phyloP scores from a whole-genome alignment of 2,329 filamentous ascomycete genomes.

The Rosellinia necatrix region DNA sequence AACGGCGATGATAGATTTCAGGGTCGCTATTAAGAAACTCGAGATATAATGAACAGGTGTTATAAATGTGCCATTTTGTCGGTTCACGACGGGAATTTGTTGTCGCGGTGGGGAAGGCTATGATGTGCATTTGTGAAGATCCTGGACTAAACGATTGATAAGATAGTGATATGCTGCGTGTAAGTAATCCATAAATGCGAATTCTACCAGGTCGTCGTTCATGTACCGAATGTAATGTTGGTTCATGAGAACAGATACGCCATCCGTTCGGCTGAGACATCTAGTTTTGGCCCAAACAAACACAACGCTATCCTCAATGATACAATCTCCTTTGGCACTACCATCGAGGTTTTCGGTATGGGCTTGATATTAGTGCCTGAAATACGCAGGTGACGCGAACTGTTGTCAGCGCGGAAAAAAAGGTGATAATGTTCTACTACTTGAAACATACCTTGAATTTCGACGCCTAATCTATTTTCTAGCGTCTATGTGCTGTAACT shows the following conservation, averaged over 20 bases:
- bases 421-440: slow-evolving; percentile 5
- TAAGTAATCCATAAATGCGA: slow-evolving; percentile 6
- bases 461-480: not conserved
- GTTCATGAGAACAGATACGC: slow-evolving; percentile 7
- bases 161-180: slow-evolving; percentile 10
- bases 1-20: slow-evolving; percentile 35
- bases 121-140: slow-evolving; percentile 1
- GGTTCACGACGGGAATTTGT: not conserved
- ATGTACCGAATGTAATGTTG: slow-evolving; percentile 6
- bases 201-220: slow-evolving; percentile 10
- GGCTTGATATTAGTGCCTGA: not conserved
- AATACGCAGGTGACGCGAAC: slow-evolving; percentile 12
- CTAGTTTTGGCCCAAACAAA: slow-evolving; percentile 14
- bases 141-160: too few relatives aligned
- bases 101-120: slow-evolving; percentile 12
- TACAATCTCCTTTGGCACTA: not conserved
- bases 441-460: slow-evolving; percentile 3
- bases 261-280: not conserved
- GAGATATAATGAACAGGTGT: slow-evolving; percentile 23
- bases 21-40: slow-evolving; percentile 29
- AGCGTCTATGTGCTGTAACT: too few relatives aligned
- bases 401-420: slow-evolving; percentile 2
- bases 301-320: slow-evolving; percentile 3
- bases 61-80: slow-evolving; percentile 6
- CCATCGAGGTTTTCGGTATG: not conserved